phyloP scores from a whole-genome alignment of 208 protist genomes.

The Phytomonas sp. region DNA sequence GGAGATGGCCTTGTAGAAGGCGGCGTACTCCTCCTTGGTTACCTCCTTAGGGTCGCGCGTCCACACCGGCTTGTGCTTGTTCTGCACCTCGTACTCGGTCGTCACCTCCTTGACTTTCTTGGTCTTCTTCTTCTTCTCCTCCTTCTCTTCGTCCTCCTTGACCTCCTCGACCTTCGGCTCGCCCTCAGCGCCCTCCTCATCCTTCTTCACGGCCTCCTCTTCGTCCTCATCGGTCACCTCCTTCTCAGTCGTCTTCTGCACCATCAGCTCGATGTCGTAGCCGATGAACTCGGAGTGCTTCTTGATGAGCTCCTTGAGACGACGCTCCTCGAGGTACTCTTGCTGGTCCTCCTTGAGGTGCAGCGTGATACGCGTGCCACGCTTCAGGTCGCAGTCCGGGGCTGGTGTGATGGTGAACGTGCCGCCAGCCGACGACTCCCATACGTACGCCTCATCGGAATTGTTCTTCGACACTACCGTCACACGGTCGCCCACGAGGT shows the following conservation, averaged over 20 bases:
- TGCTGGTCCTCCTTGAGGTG: conserved; percentile 94
- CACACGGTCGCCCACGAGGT: conserved; percentile 98
- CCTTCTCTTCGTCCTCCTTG: conserved; percentile 18
- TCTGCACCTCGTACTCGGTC: conserved; percentile 93
- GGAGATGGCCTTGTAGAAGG: conserved; percentile 98
- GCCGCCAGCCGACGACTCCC: conserved; percentile 95
- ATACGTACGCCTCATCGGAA: conserved; percentile 91
- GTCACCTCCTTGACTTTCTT: conserved; percentile 38
- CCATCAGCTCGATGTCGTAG: conserved; percentile 97
- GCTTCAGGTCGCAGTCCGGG: conserved; percentile 91
- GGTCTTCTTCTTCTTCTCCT: conserved; percentile 44
- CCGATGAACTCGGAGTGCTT: conserved; percentile 99
- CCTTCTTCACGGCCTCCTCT: conserved; percentile 16
- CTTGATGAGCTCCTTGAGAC: conserved; percentile 91
- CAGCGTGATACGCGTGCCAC: conserved; percentile 96
- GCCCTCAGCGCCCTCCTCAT: conserved; percentile 65
- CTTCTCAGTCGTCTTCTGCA: conserved; percentile 55
- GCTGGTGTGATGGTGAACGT: conserved; percentile 94
- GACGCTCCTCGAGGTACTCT: conserved; percentile 93
- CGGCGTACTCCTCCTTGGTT: conserved; percentile 97
- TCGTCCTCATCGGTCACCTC: conserved; percentile 74
- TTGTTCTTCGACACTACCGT: conserved; percentile 94
- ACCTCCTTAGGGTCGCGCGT: conserved; percentile 91
- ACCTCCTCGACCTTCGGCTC: conserved; percentile 32
- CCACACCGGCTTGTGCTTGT: conserved; percentile 97